These are phyloP conservation scores for Pichia manshurica DNA, from an alignment of 805 yeast genomes.

Conservation along the genomic window DNA sequence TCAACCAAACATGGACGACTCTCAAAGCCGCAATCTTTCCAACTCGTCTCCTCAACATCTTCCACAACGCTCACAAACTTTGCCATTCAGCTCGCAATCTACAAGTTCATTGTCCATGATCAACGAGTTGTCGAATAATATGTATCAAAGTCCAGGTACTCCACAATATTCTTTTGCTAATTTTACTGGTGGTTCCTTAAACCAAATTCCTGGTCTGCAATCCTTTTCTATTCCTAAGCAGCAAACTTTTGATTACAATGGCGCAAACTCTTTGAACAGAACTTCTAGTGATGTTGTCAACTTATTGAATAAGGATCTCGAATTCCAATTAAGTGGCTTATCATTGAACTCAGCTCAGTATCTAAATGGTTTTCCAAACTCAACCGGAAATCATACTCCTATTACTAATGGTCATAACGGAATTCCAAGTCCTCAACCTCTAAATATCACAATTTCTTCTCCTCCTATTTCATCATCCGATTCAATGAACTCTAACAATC, in stretches of 20 bases:
- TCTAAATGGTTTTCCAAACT: conserved; percentile 3
- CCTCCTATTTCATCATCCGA: conserved; percentile 13
- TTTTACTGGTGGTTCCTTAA: conserved; percentile 2
- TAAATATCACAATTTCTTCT: conserved; percentile 12
- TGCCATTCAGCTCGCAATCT: not conserved
- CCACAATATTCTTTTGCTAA: conserved; percentile 1
- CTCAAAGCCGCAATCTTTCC: not conserved
- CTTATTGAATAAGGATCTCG: conserved; percentile 20
- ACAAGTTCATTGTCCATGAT: not conserved
- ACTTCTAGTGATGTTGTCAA: conserved; percentile 11
- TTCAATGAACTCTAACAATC: not conserved
- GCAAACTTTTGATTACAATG: conserved; percentile 8
- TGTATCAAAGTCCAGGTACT: not conserved
- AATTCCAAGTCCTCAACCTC: conserved; percentile 11
- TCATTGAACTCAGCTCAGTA: conserved; percentile 15
- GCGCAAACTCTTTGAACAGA: conserved; percentile 6
- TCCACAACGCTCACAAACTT: not conserved
- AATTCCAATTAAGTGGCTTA: conserved; percentile 16
- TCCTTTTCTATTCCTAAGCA: conserved; percentile 2
- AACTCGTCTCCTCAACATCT: not conserved
- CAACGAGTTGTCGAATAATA: not conserved
- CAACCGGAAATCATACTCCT: conserved; percentile 4
- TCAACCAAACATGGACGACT: not conserved
- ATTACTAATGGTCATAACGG: not conserved
- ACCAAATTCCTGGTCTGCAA: conserved; percentile 5